Evolutionary conservation across 441 rosid species (phyloP).

Genomic region (Bocquillonia castaneifolia): DNA sequence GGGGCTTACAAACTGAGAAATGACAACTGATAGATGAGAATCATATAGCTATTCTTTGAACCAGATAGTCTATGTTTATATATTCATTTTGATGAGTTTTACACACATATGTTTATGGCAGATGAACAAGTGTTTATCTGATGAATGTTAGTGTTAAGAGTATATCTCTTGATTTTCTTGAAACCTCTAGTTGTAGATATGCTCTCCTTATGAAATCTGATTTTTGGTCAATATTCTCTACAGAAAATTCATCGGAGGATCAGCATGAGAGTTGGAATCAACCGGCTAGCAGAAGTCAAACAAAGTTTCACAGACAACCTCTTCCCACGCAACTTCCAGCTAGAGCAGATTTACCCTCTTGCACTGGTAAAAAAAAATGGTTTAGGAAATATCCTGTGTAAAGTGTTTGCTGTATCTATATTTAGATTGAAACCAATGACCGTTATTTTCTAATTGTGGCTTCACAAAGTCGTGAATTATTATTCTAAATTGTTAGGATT

Average conservation of each 20-base stretch:
- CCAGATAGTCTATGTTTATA: neutral
- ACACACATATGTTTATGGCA: neutral
- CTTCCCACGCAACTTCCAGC: conserved; percentile 87
- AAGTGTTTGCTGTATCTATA: neutral
- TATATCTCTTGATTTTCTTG: conserved; percentile 15
- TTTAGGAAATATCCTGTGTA: neutral
- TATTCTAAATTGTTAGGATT: neutral
- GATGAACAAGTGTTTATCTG: neutral
- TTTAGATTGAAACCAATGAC: neutral
- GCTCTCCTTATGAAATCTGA: conserved; percentile 18
- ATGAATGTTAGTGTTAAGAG: neutral
- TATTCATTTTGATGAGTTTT: neutral
- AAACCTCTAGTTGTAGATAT: conserved; percentile 4
- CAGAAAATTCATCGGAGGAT: conserved; percentile 57
- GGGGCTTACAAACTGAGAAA: neutral
- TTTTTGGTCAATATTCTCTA: conserved; percentile 19
- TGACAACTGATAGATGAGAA: neutral
- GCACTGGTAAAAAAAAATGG: conserved; percentile 49
- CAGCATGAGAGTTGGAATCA: conserved; percentile 59
- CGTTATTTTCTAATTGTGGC: neutral
- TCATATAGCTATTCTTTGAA: neutral
- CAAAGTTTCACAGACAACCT: conserved; percentile 52
- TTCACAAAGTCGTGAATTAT: neutral
- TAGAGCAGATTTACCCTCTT: conserved; percentile 82
- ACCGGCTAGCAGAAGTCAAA: conserved; percentile 45